These are phyloP conservation scores for Populus deltoides DNA, from an alignment of 345 rosid genomes.

Conservation along the genomic window DNA sequence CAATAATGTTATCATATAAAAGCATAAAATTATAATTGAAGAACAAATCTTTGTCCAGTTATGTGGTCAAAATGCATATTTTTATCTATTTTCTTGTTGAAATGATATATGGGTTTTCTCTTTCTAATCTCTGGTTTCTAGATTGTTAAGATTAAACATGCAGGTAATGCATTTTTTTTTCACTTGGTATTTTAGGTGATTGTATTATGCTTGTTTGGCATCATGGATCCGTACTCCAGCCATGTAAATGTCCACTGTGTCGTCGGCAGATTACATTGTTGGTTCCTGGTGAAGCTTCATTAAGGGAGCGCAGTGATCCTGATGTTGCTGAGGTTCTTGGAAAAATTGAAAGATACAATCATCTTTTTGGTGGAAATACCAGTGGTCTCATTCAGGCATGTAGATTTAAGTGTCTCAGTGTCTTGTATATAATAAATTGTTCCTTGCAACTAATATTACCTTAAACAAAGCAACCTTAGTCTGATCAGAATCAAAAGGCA, in stretches of 20 bases:
- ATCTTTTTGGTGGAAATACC: constrained; percentile 54
- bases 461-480: background rate
- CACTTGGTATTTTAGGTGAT: constrained; percentile 37
- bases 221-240: constrained; percentile 62
- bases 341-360: constrained; percentile 67
- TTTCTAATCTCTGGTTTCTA: background rate
- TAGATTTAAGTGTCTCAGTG: background rate
- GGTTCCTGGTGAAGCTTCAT: constrained; percentile 64
- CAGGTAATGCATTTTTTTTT: constrained; percentile 1
- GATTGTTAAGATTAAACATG: background rate
- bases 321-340: constrained; percentile 47
- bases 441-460: background rate
- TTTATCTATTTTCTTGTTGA: background rate
- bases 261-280: constrained; percentile 77
- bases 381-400: constrained; percentile 63
- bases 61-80: background rate
- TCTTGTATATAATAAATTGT: background rate
- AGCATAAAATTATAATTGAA: background rate
- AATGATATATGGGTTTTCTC: background rate
- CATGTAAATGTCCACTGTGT: constrained; percentile 88
- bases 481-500: background rate
- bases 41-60: background rate
- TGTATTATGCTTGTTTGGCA: constrained; percentile 90
- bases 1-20: too few species aligned
- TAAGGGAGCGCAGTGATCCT: constrained; percentile 41